Base-by-base conservation (phyloP, 2,329 filamentous ascomycete genomes). In the Metarhizium anisopliae region DNA sequence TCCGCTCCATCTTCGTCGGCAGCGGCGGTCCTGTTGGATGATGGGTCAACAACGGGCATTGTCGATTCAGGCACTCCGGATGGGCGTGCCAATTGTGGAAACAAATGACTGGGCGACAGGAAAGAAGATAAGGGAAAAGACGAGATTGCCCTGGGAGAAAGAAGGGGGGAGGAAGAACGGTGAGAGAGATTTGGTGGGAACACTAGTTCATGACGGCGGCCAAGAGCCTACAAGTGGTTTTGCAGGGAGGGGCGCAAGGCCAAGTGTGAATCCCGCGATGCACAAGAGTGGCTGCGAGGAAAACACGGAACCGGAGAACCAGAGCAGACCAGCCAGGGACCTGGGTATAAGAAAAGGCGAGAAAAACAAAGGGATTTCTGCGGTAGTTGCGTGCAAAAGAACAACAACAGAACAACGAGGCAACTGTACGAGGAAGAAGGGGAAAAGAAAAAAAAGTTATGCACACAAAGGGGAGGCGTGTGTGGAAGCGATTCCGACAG, bases 1-100 rank as follows among this genome's bases (percentile, higher is more conserved):
- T 92, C 87, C 69, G 78, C 77, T 66, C 77, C 80, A 70, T 90
- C 87, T 67, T 93, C 87, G 63, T 89, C 86, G 65, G 76, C 67
- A 58, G 78, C 71, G 65, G 78, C 72, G 69, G 79, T 75, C 74
- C 81, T 83, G 71, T 68, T 72, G 64, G 70, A 69, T 65, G 70
- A 69, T 65, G 74, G 70, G 78, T 83, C 77, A 82, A 80, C 71
- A 68, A 70, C 71, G 61, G 72, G 70, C 72, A 78, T 75, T 63
- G 59, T 68, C 61, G 64, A 63, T 61, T 59, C 59, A 63, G 62
- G 47, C 59, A 64, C 59, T 29, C 45, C 45, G 25, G n/a, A 14
- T 29, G 7, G 53, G 45, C 10, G 47, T 38, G 53, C 53, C 56
- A 54, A 50, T 53, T 40, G 20, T 20, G 20, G 25, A 25, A 7